A percentile compares a stretch with the other conserved stretches of the same genome.
Conservation (phyloP, 495 filamentous ascomycete genomes). For the Aspergillus ostianus region DNA sequence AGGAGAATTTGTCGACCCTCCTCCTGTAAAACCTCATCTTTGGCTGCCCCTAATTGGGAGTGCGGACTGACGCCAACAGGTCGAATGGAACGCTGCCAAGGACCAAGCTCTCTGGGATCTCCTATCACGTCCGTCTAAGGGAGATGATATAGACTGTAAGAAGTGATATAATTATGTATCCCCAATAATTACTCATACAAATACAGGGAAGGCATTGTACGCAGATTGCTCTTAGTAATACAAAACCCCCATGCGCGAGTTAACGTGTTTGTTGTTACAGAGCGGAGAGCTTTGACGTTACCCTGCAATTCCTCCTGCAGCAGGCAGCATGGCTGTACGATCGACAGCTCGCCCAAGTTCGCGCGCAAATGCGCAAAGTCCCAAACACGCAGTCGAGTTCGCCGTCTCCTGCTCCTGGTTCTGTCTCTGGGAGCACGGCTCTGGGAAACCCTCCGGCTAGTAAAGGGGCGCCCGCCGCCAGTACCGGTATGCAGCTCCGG, state of each 20-base stretch:
- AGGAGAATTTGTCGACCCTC: constrained; percentile 86
- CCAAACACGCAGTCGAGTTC: constrained; percentile 47
- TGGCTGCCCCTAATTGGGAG: background rate
- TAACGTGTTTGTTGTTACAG: constrained; percentile 30
- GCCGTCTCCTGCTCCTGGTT: constrained; percentile 48
- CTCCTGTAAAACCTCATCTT: constrained; percentile 56
- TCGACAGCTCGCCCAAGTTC: constrained; percentile 80
- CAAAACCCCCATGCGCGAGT: constrained; percentile 6
- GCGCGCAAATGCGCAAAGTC: constrained; percentile 84
- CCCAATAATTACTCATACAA: background rate
- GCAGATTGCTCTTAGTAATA: constrained; percentile 4
- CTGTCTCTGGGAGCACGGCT: constrained; percentile 47
- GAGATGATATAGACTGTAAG: constrained; percentile 81
- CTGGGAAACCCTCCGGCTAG: constrained; percentile 52
- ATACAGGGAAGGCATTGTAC: constrained; percentile 79
- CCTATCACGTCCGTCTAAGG: constrained; percentile 70
- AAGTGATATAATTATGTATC: background rate
- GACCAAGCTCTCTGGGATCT: constrained; percentile 89
- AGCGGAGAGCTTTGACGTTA: constrained; percentile 66
- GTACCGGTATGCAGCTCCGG: constrained; percentile 29
- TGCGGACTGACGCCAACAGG: constrained; percentile 36
- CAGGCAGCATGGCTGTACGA: constrained; percentile 96
- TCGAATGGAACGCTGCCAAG: constrained; percentile 74
- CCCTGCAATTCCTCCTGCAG: constrained; percentile 84
- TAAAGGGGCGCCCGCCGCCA: constrained; percentile 57